Evolutionary conservation across 371 early-diverging fungal genomes (phyloP).

Genomic region (Mortierella sp.): DNA sequence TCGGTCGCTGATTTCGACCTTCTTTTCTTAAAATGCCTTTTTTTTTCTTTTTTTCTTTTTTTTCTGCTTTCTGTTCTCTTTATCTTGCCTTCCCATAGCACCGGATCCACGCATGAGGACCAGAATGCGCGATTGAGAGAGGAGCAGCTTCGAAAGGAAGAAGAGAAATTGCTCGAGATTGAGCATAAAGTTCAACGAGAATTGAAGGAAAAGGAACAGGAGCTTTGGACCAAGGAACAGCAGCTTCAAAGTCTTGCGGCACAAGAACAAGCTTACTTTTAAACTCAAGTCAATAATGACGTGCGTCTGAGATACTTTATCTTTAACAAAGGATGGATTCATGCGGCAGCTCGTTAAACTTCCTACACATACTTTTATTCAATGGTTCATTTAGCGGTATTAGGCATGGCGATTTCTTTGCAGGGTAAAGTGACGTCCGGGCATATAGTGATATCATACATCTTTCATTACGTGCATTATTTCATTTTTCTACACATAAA

Average conservation of each 20-base stretch:
- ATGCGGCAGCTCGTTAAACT: no score
- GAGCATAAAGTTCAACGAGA: conserved; percentile 39
- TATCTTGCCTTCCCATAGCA: conserved; percentile 4
- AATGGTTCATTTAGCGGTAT: not conserved
- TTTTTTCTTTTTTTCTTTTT: conserved; percentile 3
- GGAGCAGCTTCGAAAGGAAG: conserved; percentile 73
- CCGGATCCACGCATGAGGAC: conserved; percentile 59
- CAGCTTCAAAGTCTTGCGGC: conserved; percentile 33
- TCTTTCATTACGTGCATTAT: no score
- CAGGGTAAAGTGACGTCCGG: no score
- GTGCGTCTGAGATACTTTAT: no score
- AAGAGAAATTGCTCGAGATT: conserved; percentile 62
- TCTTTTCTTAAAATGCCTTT: not conserved
- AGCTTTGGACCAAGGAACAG: conserved; percentile 46
- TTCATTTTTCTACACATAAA: no score
- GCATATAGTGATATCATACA: no score
- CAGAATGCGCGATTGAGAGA: conserved; percentile 63
- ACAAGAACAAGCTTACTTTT: not conserved
- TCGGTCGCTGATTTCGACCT: not conserved
- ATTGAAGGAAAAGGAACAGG: conserved; percentile 40
- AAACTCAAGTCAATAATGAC: no score
- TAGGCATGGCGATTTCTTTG: no score
- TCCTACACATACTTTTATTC: no score
- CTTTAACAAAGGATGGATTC: no score
- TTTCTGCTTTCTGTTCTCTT: not conserved